Conservation (phyloP, 1,139 yeast species). For the Hemisphaericaspora lyxosophila region DNA sequence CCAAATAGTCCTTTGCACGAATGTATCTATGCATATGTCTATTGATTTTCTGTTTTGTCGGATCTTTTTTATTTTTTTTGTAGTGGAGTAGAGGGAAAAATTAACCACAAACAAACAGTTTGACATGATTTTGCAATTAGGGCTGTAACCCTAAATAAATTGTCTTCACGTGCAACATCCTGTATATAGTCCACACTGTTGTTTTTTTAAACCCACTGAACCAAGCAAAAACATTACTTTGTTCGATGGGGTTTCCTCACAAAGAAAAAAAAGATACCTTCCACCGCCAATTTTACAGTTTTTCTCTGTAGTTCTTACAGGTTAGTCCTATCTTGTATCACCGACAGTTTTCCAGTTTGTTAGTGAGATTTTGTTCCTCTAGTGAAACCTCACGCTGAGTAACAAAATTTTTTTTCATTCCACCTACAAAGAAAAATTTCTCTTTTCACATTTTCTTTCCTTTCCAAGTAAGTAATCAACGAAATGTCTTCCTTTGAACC, state of each 20-base stretch:
- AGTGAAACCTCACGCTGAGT: conserved; percentile 1
- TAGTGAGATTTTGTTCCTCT: neutral
- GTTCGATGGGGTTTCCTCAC: no score
- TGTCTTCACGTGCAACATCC: conserved; percentile 1
- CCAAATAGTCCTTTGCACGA: no score
- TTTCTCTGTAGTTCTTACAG: conserved; percentile 1
- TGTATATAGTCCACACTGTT: neutral
- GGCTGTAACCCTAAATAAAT: conserved; percentile 2
- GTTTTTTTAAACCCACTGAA: no score
- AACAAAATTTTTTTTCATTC: conserved; percentile 6
- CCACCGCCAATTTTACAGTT: no score
- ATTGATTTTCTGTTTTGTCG: no score
- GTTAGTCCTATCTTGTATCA: neutral
- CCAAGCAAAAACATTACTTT: no score
- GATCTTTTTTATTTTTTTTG: no score
- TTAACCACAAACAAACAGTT: neutral
- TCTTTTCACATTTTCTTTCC: conserved; percentile 9
- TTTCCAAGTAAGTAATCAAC: conserved; percentile 10
- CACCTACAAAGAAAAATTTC: conserved; percentile 6
- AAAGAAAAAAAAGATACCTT: no score
- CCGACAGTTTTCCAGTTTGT: neutral
- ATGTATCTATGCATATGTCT: no score
- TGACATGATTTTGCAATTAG: neutral
- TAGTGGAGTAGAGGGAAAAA: neutral
- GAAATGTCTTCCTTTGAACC: conserved; percentile 91